Percentiles rank a stretch among this genome's conserved stretches.
Conservation (phyloP, 2,329 filamentous ascomycete genomes). For the Arthrobotrys sinensis region DNA sequence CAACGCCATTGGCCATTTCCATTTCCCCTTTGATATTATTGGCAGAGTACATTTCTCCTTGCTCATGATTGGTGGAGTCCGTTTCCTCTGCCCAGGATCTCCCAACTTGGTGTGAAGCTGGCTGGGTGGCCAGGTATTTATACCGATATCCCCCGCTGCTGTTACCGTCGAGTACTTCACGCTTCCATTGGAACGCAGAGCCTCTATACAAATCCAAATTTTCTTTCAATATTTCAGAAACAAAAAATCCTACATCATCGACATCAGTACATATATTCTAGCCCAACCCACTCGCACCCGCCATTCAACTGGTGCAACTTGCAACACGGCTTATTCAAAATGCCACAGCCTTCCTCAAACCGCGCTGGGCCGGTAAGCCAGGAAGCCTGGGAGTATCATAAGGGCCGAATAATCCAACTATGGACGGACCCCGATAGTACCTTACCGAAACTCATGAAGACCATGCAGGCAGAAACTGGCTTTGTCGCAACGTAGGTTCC, state of each 20-base stretch:
- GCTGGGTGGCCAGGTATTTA: not conserved
- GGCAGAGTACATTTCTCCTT: not conserved
- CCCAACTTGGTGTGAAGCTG: too few species aligned
- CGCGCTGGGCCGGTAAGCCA: not conserved
- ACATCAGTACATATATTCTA: too few species aligned
- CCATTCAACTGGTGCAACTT: too few species aligned
- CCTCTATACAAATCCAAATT: too few species aligned
- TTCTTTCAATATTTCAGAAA: too few species aligned
- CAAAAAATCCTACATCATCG: too few species aligned
- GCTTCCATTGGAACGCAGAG: too few species aligned
- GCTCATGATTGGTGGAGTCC: not conserved
- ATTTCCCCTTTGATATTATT: not conserved
- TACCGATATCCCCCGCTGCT: not conserved
- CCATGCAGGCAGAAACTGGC: not conserved
- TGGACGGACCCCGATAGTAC: not conserved
- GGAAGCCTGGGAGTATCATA: not conserved
- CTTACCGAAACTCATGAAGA: not conserved
- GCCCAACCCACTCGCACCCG: too few species aligned
- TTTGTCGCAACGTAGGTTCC: conserved; percentile 7
- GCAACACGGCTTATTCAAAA: not conserved
- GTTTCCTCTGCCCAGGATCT: too few species aligned
- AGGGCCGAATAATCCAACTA: not conserved
- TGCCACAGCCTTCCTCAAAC: not conserved
- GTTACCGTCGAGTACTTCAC: too few species aligned
- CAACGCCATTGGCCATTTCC: not conserved